Evolutionary conservation across 352 stramenopile genomes (phyloP).

Genomic region (Plasmopara halstedii): DNA sequence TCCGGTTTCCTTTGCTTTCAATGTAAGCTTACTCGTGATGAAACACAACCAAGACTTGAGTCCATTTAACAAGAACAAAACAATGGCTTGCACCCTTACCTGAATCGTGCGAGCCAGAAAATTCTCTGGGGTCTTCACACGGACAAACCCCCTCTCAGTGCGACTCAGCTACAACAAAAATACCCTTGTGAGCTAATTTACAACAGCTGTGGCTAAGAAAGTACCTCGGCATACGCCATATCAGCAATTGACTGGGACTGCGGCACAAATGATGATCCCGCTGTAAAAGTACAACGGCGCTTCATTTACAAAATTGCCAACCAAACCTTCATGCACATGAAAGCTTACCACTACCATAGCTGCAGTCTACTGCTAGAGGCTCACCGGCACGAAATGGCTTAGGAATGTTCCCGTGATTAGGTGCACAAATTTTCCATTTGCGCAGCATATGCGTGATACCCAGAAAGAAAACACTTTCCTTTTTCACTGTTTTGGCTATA

Average conservation of each 20-base stretch:
- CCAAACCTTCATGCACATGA: background rate
- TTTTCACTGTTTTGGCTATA: conserved; percentile 60
- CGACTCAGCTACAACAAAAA: conserved; percentile 47
- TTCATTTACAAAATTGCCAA: background rate
- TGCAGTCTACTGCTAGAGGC: conserved; percentile 78
- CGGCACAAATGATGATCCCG: conserved; percentile 64
- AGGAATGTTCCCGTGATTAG: conserved; percentile 81
- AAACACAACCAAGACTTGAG: background rate
- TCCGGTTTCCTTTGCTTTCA: conserved; percentile 29
- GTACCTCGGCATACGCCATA: conserved; percentile 74
- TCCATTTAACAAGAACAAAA: background rate
- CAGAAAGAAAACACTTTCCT: conserved; percentile 81
- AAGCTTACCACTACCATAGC: conserved; percentile 62
- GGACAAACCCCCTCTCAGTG: conserved; percentile 73
- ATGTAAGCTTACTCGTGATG: conserved; percentile 34
- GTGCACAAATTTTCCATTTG: conserved; percentile 83
- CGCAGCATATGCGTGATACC: conserved; percentile 67
- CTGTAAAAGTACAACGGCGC: conserved; percentile 14
- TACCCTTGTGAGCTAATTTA: conserved; percentile 1
- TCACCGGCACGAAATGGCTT: conserved; percentile 82
- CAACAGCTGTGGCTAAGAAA: background rate
- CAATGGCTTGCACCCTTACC: conserved; percentile 15
- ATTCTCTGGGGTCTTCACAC: conserved; percentile 69
- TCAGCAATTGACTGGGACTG: conserved; percentile 69
- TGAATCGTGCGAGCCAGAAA: conserved; percentile 72